Conservation (phyloP, 129 eudicot genomes). For the Erigeron canadensis region DNA sequence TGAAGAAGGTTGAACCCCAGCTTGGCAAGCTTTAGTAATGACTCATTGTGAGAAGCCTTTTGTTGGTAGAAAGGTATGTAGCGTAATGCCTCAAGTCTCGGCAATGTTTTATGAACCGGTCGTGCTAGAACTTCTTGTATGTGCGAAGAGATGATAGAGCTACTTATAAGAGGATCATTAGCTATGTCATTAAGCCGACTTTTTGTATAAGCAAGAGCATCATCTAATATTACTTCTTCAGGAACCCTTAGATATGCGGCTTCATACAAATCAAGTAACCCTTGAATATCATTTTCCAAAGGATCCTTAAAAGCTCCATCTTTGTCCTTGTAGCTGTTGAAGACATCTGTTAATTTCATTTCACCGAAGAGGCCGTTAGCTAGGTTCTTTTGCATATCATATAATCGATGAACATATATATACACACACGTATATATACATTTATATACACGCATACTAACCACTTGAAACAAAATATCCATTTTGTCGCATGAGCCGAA, state of each 20-base stretch:
- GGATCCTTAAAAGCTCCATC: background rate
- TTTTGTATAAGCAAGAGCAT: background rate
- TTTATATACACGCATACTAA: too few relatives aligned
- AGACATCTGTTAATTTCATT: background rate
- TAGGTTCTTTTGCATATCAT: background rate
- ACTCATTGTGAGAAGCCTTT: background rate
- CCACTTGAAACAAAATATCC: background rate
- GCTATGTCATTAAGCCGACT: background rate
- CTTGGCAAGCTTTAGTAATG: conserved; percentile 3
- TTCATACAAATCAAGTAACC: background rate
- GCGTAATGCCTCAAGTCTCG: background rate
- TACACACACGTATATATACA: too few relatives aligned
- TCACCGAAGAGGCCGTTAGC: background rate
- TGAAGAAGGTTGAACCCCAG: background rate
- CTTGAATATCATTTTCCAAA: background rate
- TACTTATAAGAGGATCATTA: background rate
- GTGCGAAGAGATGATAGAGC: background rate
- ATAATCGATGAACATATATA: too few relatives aligned
- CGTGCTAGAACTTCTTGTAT: background rate
- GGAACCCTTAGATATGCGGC: background rate
- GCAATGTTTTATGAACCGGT: background rate
- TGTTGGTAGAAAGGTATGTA: background rate
- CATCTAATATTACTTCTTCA: background rate
- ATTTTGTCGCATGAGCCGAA: conserved; percentile 1
- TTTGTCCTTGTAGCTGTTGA: background rate